A percentile compares a stretch with the other conserved stretches of the same genome.
Evolutionary conservation across 768 basidiomycete species (phyloP).

Genomic region (Mycena leptocephala): DNA sequence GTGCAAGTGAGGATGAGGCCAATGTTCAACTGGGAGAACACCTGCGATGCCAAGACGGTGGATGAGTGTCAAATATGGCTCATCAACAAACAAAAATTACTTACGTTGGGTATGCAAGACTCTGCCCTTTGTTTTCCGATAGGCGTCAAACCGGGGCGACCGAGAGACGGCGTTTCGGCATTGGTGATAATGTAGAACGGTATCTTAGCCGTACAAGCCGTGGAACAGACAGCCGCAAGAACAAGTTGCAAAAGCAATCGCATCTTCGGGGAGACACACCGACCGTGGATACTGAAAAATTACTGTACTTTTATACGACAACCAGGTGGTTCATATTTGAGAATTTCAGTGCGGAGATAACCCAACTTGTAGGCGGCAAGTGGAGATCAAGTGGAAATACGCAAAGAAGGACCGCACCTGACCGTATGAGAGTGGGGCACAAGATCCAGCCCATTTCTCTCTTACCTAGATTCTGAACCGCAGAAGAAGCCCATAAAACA

Average conservation of each 20-base stretch:
- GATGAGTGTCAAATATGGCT: neutral
- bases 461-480: neutral
- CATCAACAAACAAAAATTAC: conserved; percentile 3
- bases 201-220: neutral
- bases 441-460: neutral
- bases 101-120: conserved; percentile 42
- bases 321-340: neutral
- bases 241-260: neutral
- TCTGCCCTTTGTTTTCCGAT: conserved; percentile 41
- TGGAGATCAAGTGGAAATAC: conserved; percentile 17
- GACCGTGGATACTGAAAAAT: neutral
- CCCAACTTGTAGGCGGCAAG: neutral
- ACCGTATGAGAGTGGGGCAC: neutral
- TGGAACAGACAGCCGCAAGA: conserved; percentile 3
- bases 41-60: conserved; percentile 2
- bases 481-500: neutral
- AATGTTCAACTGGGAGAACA: conserved; percentile 41
- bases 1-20: conserved; percentile 46
- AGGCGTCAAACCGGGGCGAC: conserved; percentile 42
- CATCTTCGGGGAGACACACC: neutral
- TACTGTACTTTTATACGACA: neutral
- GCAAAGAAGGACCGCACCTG: conserved; percentile 9
- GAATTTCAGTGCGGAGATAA: neutral
- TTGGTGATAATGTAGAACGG: conserved; percentile 44
- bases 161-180: conserved; percentile 44